phyloP scores from a whole-genome alignment of 371 early-diverging fungal genomes.

The Smittium culicis region DNA sequence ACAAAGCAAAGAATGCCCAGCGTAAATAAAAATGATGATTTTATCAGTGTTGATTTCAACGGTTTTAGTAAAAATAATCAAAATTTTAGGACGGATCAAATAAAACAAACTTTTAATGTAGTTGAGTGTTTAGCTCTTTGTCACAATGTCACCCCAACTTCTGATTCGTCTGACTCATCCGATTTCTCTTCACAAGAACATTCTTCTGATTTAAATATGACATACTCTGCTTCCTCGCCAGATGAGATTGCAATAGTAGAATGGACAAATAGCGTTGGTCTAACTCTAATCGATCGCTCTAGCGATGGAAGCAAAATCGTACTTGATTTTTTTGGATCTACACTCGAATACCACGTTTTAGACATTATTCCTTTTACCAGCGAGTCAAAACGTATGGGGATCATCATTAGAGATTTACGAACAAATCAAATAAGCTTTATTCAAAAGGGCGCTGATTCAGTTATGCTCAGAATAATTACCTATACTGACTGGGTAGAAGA shows the following conservation, averaged over 20 bases:
- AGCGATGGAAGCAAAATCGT: background rate
- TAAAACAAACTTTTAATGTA: slow-evolving; percentile 56
- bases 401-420: slow-evolving; percentile 55
- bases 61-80: no score
- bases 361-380: slow-evolving; percentile 95
- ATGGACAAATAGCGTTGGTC: slow-evolving; percentile 86
- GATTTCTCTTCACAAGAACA: no score
- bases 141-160: slow-evolving; percentile 82
- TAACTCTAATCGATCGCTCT: slow-evolving; percentile 66
- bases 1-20: no score
- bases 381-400: slow-evolving; percentile 98
- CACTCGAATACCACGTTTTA: slow-evolving; percentile 55
- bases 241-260: slow-evolving; percentile 99
- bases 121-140: slow-evolving; percentile 79
- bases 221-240: slow-evolving; percentile 97
- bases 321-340: background rate
- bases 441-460: slow-evolving; percentile 97
- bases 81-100: no score
- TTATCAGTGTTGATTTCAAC: no score
- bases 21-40: no score
- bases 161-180: no score
- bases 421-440: slow-evolving; percentile 71
- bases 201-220: no score
- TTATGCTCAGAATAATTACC: slow-evolving; percentile 84
- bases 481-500: slow-evolving; percentile 98